phyloP scores from a whole-genome alignment of 768 basidiomycete genomes.

The Rhizopogon salebrosus region DNA sequence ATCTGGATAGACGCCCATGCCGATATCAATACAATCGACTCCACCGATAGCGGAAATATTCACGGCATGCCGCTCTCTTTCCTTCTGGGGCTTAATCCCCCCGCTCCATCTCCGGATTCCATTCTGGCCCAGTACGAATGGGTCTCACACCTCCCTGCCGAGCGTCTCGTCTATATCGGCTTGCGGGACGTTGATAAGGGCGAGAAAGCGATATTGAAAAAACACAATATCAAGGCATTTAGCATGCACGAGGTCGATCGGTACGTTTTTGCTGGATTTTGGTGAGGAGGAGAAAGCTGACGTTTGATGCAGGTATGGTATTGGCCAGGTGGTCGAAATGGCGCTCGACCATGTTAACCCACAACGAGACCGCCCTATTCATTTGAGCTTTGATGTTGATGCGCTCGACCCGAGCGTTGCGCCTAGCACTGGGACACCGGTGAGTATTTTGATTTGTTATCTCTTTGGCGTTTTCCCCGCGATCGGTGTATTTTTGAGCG shows the following conservation, averaged over 20 bases:
- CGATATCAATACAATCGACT: conserved; percentile 88
- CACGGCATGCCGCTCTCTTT: conserved; percentile 99
- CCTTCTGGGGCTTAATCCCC: conserved; percentile 51
- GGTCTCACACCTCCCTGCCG: conserved; percentile 60
- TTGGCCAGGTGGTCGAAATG: conserved; percentile 94
- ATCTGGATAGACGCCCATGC: conserved; percentile 98
- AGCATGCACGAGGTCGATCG: conserved; percentile 85
- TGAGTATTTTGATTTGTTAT: conserved; percentile 29
- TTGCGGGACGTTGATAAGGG: conserved; percentile 88
- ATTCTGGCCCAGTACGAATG: conserved; percentile 38
- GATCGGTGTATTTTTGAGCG: no score
- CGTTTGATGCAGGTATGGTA: conserved; percentile 56
- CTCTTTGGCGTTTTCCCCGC: no score
- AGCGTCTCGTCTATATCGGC: conserved; percentile 92
- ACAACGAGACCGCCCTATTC: conserved; percentile 76
- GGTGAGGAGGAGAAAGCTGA: conserved; percentile 58
- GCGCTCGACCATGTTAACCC: conserved; percentile 85
- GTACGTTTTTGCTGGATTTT: conserved; percentile 35
- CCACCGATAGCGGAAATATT: conserved; percentile 87
- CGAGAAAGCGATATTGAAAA: conserved; percentile 82
- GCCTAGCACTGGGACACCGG: conserved; percentile 82
- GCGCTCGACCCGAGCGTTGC: conserved; percentile 82
- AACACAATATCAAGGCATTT: conserved; percentile 80
- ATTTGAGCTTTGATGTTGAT: conserved; percentile 95
- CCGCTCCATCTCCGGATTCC: conserved; percentile 17